Percentiles rank a stretch among this genome's conserved stretches.
These are phyloP conservation scores for Vitellaria paradoxa DNA, from an alignment of 179 eudicot genomes.

Conservation along the genomic window DNA sequence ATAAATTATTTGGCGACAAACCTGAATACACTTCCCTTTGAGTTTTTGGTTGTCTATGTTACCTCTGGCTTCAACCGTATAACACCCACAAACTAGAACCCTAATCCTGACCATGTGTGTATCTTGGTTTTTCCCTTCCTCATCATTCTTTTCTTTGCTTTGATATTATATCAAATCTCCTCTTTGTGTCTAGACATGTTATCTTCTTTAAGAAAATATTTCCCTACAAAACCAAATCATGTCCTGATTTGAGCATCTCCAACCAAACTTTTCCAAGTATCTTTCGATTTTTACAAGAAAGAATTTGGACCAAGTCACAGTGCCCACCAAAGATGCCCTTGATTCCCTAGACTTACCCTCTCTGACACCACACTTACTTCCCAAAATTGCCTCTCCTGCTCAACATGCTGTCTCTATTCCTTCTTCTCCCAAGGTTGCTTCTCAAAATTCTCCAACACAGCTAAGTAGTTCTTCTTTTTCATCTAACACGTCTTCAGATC, in stretches of 20 bases:
- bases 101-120: neutral
- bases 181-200: conserved; percentile 1
- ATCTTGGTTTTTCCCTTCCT: neutral
- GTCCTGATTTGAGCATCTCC: neutral
- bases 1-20: neutral
- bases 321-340: too few species aligned
- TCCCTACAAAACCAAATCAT: neutral
- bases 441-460: too few species aligned
- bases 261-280: neutral
- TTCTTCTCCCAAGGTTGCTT: too few species aligned
- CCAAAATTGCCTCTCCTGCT: too few species aligned
- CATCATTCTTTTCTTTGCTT: neutral
- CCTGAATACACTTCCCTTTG: neutral
- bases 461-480: too few species aligned
- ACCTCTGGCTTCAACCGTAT: neutral
- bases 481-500: too few species aligned
- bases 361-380: too few species aligned
- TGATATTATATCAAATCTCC: neutral
- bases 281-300: neutral
- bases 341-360: too few species aligned
- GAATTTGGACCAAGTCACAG: too few species aligned
- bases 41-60: neutral
- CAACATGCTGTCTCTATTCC: too few species aligned
- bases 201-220: neutral
- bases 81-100: neutral